Conservation (phyloP, 1,139 yeast species). For the Candida mesenterica region DNA sequence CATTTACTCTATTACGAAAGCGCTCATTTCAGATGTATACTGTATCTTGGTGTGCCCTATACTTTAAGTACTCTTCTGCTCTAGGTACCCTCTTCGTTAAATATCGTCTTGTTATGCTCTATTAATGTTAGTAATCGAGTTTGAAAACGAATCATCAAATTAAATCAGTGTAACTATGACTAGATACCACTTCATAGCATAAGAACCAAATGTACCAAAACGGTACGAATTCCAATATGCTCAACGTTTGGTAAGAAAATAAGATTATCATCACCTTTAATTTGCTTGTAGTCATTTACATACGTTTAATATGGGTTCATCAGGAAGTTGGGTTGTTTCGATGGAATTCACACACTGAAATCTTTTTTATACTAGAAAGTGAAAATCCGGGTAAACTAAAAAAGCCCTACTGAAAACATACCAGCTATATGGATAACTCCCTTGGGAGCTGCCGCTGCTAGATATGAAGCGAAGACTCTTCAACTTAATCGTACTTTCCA, state of each 20-base stretch:
- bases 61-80: too few relatives aligned
- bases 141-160: neutral
- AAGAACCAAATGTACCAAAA: constrained; percentile 40
- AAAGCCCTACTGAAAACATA: too few relatives aligned
- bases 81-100: too few relatives aligned
- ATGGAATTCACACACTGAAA: constrained; percentile 1
- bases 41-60: too few relatives aligned
- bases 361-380: constrained; percentile 1
- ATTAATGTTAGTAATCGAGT: neutral
- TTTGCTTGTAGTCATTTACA: constrained; percentile 1
- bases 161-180: constrained; percentile 53
- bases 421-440: too few relatives aligned
- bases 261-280: constrained; percentile 22
- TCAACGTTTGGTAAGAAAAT: constrained; percentile 37
- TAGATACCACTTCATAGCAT: constrained; percentile 50
- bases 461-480: too few relatives aligned
- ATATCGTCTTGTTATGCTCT: too few relatives aligned
- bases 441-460: too few relatives aligned
- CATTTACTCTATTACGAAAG: too few relatives aligned
- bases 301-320: constrained; percentile 5
- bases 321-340: neutral
- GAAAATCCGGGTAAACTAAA: constrained; percentile 13
- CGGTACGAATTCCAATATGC: constrained; percentile 40
- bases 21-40: too few relatives aligned
- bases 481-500: too few relatives aligned